phyloP scores from a whole-genome alignment of 2,329 filamentous ascomycete species.

The Tolypocladium sp. region DNA sequence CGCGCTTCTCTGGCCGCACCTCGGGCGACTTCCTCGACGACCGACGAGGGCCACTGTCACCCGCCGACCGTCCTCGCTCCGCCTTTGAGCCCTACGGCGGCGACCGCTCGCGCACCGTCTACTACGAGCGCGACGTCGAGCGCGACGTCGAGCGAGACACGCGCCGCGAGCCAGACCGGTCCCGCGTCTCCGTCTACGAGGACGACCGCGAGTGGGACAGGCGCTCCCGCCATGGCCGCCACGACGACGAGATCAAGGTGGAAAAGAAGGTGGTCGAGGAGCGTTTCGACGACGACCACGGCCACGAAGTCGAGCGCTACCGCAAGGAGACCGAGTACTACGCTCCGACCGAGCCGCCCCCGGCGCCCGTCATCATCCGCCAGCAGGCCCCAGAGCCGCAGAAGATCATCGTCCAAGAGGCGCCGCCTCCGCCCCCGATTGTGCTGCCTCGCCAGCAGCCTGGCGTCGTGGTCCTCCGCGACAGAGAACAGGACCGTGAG shows the following conservation, averaged over 20 bases:
- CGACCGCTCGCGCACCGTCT: slow-evolving; percentile 26
- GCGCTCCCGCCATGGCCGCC: slow-evolving; percentile 28
- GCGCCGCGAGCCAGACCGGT: slow-evolving; percentile 15
- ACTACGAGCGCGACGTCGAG: slow-evolving; percentile 39
- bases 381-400: slow-evolving; percentile 46
- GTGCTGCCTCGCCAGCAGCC: slow-evolving; percentile 38
- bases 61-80: slow-evolving; percentile 43
- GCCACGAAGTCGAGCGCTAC: slow-evolving; percentile 47
- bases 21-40: slow-evolving; percentile 34
- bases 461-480: slow-evolving; percentile 32
- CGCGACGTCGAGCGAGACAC: slow-evolving; percentile 30
- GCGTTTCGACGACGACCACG: slow-evolving; percentile 33
- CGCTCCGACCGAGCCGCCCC: slow-evolving; percentile 38
- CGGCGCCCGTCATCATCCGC: slow-evolving; percentile 46
- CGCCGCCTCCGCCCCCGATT: slow-evolving; percentile 40
- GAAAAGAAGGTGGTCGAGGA: slow-evolving; percentile 42
- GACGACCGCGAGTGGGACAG: slow-evolving; percentile 36
- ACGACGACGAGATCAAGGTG: slow-evolving; percentile 43
- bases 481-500: slow-evolving; percentile 30
- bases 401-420: slow-evolving; percentile 52
- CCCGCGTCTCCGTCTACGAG: slow-evolving; percentile 27
- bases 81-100: slow-evolving; percentile 31
- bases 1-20: slow-evolving; percentile 31
- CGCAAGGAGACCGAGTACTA: slow-evolving; percentile 56
- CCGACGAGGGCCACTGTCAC: slow-evolving; percentile 27